Base-by-base conservation (phyloP, 306 rosid species). In the Quercus glauca region DNA sequence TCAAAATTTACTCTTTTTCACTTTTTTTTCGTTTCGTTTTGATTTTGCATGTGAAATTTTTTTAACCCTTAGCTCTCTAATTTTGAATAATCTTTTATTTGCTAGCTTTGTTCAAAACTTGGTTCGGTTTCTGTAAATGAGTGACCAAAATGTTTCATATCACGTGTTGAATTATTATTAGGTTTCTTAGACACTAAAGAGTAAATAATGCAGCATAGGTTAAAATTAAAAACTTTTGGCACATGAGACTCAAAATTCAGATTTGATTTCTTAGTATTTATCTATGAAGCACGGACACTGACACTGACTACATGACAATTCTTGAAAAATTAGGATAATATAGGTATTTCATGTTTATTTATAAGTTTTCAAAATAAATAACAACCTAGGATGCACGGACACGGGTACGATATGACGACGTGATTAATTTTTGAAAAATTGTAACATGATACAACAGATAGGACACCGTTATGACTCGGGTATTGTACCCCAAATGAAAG, bases 331-430 rank as follows among this genome's bases (percentile, higher is more conserved):
- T 37, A 37, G 45, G 45, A 37, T 8, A 37, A 7, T 37, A 37
- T 37, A 8, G 45, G 11, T 3, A 37, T 37, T 37, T 37, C 11
- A 37, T 37, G 11, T 37, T 37, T 37, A 37, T 37, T 37, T 37
- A 8, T 37, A 8, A 37, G 45, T 37, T 37, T 37, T 37, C 45
- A 37, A 37, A 37, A 37, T 37, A 37, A 37, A 37, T 0, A 37
- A 37, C 43, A 37, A 37, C 45, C 45, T 37, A 37, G 45, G 45
- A 37, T 37, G 11, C 45, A 37, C 1, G 0, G 45, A 37, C 11
- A 0, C 3, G 1, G 3, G 11, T 2, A 2, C 11, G 3, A 41
- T 8, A 41, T 8, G 12, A 8, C 0, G 0, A 41, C 45, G 8
- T 0, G 1, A 41, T 8, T 37, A 2, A 41, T 41, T 41, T 0